Base-by-base conservation (phyloP, 2,329 filamentous ascomycete species). In the Penicillium sp. region DNA sequence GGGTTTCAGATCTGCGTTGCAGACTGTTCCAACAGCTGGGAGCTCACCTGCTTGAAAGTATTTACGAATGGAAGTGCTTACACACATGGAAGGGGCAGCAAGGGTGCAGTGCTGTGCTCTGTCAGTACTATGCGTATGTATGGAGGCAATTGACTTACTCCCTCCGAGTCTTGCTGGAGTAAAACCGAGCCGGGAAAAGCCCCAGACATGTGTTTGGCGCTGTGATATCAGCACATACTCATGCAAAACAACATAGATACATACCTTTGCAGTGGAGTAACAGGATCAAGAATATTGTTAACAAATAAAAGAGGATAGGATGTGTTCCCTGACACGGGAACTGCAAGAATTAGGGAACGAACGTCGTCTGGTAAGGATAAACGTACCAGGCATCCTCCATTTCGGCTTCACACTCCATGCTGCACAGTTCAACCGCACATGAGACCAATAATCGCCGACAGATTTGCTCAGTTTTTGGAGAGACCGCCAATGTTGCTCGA, bases 231-330 rank as follows among this genome's bases (percentile, higher is more conserved):
- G 64, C n/a, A 51, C 7, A 3, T 6, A 41, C 41, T 21, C 7
- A 17, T 3, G 19, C n/a, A 6, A 7, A 29, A 11, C 1, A 19
- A 15, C 21, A 30, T 35, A 23, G n/a, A 46, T 13, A 51, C 61
- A 21, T 65, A 75, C 73, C 68, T 76, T 21, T 66, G 62, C 52
- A 88, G 72, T 3, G 86, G 86, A 0, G 86, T 88, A 0, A 89
- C 84, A 0, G 87, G 87, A 60, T 89, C 86, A 15, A 83, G 78
- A 0, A 82, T 84, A 67, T 85, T 88, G 41, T 82, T 83, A 13
- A 88, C 74, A 69, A 87, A 85, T 7, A 89, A 77, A 35, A 89
- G 76, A 0, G 86, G 86, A 64, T 85, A 80, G 6, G 79, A 71
- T 1, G 75, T 75, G n/a, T 69, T 66, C 30, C 70, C 72, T 47